Base-by-base conservation (phyloP, 805 yeast genomes). In the Candida pini region DNA sequence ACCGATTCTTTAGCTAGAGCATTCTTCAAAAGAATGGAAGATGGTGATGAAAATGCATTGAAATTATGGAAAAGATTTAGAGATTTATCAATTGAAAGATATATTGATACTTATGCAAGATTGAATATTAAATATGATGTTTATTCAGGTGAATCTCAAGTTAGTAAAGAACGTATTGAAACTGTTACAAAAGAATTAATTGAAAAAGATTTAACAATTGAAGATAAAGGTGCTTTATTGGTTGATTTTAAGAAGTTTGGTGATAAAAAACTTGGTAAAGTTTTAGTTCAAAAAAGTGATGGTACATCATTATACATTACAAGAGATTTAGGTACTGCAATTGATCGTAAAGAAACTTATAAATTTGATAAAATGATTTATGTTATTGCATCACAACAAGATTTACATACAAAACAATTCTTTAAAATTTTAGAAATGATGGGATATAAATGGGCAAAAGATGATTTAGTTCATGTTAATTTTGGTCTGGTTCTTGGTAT, bases 401-500 rank as follows among this genome's bases (percentile, higher is more conserved):
- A 92, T 63, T 73, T 92, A 51, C 97, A 92, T 58, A 69, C 76
- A 45, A 89, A 89, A 36, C 99, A 92, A 66, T 85, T 92, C 60
- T 90, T 92, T 63, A 95, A 88, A 65, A 86, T 88, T 47, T 69
- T 92, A 56, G 89, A 89, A 52, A 85, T 85, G 63, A 74, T 90
- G 82, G 96, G 86, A 30, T 77, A 71, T 59, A 81, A 76, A 43
- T 92, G 96, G 96, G 89, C 95, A 32, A 73, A 71, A 39, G 54
- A 48, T 28, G 47, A 49, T 37, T 68, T 90, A 49, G 73, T 71
- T 53, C 97, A 90, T 62, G 74, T 92, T 50, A 90, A 83, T 65
- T 92, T 89, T 51, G 99, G 99, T 62, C 83, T 92, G 95, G 98
- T 92, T 33, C 83, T 77, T 55, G 98, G 98, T 51, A 92, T 92